phyloP scores from a whole-genome alignment of 768 basidiomycete genomes.

The Obba rivulosa region DNA sequence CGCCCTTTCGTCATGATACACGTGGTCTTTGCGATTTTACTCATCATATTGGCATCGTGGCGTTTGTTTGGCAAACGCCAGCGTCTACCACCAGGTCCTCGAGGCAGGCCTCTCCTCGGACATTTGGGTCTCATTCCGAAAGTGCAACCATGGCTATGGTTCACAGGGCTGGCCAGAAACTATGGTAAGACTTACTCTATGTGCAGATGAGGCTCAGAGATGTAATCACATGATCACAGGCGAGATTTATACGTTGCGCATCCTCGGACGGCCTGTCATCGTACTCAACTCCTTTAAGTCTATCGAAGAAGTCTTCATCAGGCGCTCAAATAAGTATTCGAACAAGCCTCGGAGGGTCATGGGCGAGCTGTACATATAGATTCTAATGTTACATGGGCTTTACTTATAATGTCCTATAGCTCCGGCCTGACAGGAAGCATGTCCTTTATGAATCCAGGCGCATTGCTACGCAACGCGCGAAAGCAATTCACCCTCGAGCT shows the following conservation, averaged over 20 bases:
- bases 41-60: too few species aligned
- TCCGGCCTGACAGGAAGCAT: conserved; percentile 11
- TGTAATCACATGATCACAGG: not conserved
- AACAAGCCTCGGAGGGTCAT: conserved; percentile 12
- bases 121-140: too few species aligned
- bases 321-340: conserved; percentile 8
- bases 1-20: too few species aligned
- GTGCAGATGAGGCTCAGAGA: too few species aligned
- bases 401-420: not conserved
- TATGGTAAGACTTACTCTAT: too few species aligned
- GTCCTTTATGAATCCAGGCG: conserved; percentile 15
- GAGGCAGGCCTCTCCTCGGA: too few species aligned
- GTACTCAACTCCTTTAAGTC: conserved; percentile 14
- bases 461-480: conserved; percentile 9
- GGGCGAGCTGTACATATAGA: conserved; percentile 8
- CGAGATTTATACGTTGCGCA: conserved; percentile 9
- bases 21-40: too few species aligned
- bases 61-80: too few species aligned
- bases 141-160: too few species aligned
- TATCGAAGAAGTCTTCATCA: conserved; percentile 14
- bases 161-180: too few species aligned
- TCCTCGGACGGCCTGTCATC: conserved; percentile 10
- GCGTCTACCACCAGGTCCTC: too few species aligned
- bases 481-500: conserved; percentile 12
- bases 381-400: not conserved